phyloP scores from a whole-genome alignment of 148 eudicot genomes.

The Gaultheria prostrata region DNA sequence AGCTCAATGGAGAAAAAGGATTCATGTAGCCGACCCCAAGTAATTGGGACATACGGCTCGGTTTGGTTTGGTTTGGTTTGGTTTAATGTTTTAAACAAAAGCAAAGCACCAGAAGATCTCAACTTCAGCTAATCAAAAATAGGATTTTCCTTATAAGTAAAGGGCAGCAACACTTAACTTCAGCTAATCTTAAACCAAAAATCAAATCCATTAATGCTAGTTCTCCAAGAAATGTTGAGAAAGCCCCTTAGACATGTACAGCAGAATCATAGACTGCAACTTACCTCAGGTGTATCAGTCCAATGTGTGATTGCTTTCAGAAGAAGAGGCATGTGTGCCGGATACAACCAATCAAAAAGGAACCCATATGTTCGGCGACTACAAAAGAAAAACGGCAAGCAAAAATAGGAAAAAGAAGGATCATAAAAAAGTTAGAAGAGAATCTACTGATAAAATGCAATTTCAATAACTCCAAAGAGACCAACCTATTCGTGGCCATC shows the following conservation, averaged over 20 bases:
- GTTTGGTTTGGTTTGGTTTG: no score
- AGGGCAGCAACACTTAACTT: not conserved
- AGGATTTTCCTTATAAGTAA: not conserved
- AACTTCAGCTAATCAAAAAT: no score
- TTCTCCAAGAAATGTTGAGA: not conserved
- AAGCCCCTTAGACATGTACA: not conserved
- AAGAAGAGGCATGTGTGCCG: conserved; percentile 82
- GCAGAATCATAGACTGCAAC: conserved; percentile 6
- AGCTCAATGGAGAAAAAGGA: no score
- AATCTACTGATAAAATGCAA: conserved; percentile 1
- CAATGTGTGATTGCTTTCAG: conserved; percentile 89
- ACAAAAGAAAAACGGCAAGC: not conserved
- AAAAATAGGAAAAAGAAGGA: conserved; percentile 14
- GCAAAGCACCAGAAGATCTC: not conserved
- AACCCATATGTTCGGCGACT: conserved; percentile 93
- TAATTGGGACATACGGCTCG: no score
- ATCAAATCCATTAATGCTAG: not conserved
- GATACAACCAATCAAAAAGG: conserved; percentile 96
- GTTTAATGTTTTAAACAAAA: not conserved
- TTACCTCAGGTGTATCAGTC: conserved; percentile 99
- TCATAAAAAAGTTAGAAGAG: conserved; percentile 14
- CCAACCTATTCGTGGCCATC: conserved; percentile 90
- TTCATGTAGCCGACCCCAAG: no score
- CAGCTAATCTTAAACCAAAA: not conserved
- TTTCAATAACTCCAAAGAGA: conserved; percentile 11